A percentile compares a stretch with the other conserved stretches of the same genome.
Evolutionary conservation across 2,329 filamentous ascomycete genomes (phyloP).

Genomic region (Thelonectria rubi): DNA sequence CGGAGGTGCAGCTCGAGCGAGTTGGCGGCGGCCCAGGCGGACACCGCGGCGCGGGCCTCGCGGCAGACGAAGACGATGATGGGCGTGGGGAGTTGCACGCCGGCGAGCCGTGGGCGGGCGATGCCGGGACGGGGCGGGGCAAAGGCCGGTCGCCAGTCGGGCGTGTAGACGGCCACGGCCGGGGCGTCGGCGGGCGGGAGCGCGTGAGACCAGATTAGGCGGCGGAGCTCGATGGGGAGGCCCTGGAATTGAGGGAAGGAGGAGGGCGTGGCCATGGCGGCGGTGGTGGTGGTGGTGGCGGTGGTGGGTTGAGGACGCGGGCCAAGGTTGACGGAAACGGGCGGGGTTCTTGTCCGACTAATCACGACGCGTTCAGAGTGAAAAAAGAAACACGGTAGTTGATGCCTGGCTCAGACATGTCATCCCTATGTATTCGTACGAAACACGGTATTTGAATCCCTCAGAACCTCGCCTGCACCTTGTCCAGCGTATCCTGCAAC

Average conservation of each 20-base stretch:
- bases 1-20: too few relatives aligned
- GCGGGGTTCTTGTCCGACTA: too few relatives aligned
- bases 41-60: slow-evolving; percentile 35
- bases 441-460: too few relatives aligned
- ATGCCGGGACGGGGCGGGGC: neutral
- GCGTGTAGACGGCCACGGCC: slow-evolving; percentile 31
- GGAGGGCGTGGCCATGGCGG: slow-evolving; percentile 1
- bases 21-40: slow-evolving; percentile 28
- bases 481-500: slow-evolving; percentile 67
- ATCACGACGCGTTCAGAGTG: neutral
- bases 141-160: slow-evolving; percentile 11
- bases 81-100: slow-evolving; percentile 33
- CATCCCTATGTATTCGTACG: too few relatives aligned
- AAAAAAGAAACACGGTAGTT: too few relatives aligned
- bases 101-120: neutral
- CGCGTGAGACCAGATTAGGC: slow-evolving; percentile 35
- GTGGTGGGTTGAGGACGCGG: neutral
- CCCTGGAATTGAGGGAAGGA: slow-evolving; percentile 34
- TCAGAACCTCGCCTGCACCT: slow-evolving; percentile 51
- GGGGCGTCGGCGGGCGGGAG: slow-evolving; percentile 26
- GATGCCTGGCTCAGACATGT: too few relatives aligned
- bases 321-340: neutral
- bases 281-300: neutral
- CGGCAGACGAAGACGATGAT: slow-evolving; percentile 28
- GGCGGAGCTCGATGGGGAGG: slow-evolving; percentile 41